Evolutionary conservation across 805 yeast genomes (phyloP), one percentile per base, ranked within the genome.

Genomic region (Lipomyces anomalus): DNA sequence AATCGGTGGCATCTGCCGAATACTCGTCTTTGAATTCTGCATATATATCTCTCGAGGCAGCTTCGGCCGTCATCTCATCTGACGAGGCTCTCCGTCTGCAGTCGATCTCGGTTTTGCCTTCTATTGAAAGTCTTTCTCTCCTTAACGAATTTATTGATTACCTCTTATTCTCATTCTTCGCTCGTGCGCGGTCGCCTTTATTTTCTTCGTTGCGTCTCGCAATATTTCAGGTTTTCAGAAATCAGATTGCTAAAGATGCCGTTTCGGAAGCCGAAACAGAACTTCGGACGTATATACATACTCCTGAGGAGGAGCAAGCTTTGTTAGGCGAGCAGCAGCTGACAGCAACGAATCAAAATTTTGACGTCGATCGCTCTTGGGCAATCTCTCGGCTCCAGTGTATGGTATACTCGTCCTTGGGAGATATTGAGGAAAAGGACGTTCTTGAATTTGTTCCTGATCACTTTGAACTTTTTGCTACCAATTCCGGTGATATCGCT

Each of bases 351-450:
- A 28, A n/a, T 20, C 28, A 22, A 2, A 3, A 11, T 7, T 44
- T 44, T 26, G 41, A 44, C 17, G 17, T 34, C 32, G 21, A 42
- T 6, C 20, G 9, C 4, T 45, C 48, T 11, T 46, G 50, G 50
- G 13, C 22, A 5, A n/a, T 21, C n/a, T 43, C 50, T 4, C 47
- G 50, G 6, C 17, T 44, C 11, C 26, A 40, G 17, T 46, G 50
- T 36, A 46, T 46, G 50, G 43, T 44, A 23, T 46, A 44, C 30
- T 47, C 46, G 30, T 39, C 50, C 13, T 45, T 47, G 3, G 51
- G 51, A 28, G 30, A 46, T 16, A 22, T 46, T 6, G 52, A 46
- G 21, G 51, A 47, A 40, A 21, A 38, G 17, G 50, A 46, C 24
- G 50, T 39, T 5, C 29, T 46, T 17, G 20, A 35, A 13, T 20